Evolutionary conservation across 2,329 filamentous ascomycete genomes (phyloP), one percentile per base, ranked within the genome.

Genomic region (Ophiognomonia clavigignenti-juglandacearum): DNA sequence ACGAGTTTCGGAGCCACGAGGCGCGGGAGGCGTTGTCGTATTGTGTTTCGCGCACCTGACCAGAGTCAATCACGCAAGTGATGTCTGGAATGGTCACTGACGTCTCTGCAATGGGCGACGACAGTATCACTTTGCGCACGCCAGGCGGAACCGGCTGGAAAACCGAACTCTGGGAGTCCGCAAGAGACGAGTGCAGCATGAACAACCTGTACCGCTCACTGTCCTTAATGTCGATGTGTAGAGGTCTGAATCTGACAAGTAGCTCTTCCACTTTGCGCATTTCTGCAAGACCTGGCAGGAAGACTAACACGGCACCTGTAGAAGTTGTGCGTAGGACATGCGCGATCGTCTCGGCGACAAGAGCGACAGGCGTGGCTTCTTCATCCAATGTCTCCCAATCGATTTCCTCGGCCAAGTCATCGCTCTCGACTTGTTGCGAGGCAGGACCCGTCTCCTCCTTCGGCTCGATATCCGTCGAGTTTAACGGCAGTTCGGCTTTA

Each of bases 81-180:
- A 77, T 71, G 50, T 76, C 73, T 8, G 72, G 66, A n/a, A 77
- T 68, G 6, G 73, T 77, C 34, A 77, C 59, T 4, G 69, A 73
- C 0, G 71, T 74, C 54, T 77, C 74, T 6, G 71, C 72, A 47
- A 77, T 71, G 45, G 74, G 73, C 1, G 73, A 77, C 4, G 71
- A 64, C 8, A 77, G 58, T 27, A 77, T 71, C 26, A 77, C 65
- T 51, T 73, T 72, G 36, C 74, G 65, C 39, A 65, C 66, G 14
- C 68, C 70, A 13, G 51, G 42, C 3, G 68, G 64, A 3, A 68
- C 53, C 2, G 61, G 56, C 4, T 66, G 56, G 47, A 74, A 70
- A 13, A 76, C 62, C 3, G 55, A 57, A 48, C 75, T 71, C 24
- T 68, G 64, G 5, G 51, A 43, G 11, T 68, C 64, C 13, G 66